Base-by-base conservation (phyloP, 352 stramenopile species). In the Globisporangium middletonii region DNA sequence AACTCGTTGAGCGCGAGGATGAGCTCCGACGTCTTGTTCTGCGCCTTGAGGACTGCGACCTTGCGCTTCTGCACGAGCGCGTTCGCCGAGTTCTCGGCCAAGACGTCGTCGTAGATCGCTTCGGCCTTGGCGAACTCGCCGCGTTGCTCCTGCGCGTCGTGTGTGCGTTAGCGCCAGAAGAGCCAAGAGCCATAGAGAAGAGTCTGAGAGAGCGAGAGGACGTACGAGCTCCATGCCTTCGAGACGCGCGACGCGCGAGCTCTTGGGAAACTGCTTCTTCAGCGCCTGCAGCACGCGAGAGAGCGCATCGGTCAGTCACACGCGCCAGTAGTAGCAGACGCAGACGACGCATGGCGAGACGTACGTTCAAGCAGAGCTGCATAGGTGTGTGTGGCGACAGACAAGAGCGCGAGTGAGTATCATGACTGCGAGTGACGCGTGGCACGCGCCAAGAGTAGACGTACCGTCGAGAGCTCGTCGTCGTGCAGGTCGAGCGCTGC, bases 401-500 rank as follows among this genome's bases (percentile, higher is more conserved):
- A 50, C 4, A 54, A 0, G 53, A 4, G 30, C 26, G n/a, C 8
- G 43, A 23, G 3, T 48, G 15, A 50, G 13, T 11, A 18, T 55
- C 4, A 48, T 12, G 12, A 28, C 15, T 38, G 28, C 6, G 38
- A 23, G 23, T 23, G 23, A 23, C 23, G 23, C 23, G 9, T 18
- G 33, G 7, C 9, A 35, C 27, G 16, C 4, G 27, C 4, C 16
- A 35, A 52, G 18, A 13, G 15, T 30, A 45, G 26, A 55, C 50
- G 28, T 38, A 77, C 64, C 53, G 77, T 62, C 0, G 67, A 65
- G 35, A 87, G 60, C 59, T 82, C 65, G 51, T 79, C 63, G 47
- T 88, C 77, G 62, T 86, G 65, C 41, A 85, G 44, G 58, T 90
- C 80, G 49, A 90, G 53, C 33, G 80, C 76, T 16, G 80, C 80